Conservation (phyloP, 306 rosid genomes). For the Trichosanthes cucumerina region DNA sequence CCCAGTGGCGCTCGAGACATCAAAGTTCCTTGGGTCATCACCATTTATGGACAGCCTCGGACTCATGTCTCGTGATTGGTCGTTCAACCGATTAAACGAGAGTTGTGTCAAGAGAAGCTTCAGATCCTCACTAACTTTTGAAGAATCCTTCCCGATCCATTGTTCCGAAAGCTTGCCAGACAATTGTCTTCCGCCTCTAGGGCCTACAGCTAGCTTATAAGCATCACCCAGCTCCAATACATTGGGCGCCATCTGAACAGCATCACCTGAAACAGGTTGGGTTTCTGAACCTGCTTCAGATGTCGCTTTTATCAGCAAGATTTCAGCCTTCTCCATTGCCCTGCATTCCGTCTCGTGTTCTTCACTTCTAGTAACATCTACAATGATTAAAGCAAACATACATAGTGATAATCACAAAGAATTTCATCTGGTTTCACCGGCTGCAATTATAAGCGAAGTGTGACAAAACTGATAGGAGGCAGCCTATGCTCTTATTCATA, state of each 20-base stretch:
- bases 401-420: not conserved
- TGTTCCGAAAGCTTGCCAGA: conserved; percentile 62
- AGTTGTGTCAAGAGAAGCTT: conserved; percentile 57
- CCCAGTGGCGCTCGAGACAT: conserved; percentile 44
- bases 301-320: conserved; percentile 19
- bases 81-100: conserved; percentile 53
- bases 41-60: conserved; percentile 57
- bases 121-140: conserved; percentile 71
- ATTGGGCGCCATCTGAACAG: conserved; percentile 37
- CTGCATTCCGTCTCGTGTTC: conserved; percentile 26
- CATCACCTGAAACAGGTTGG: conserved; percentile 28
- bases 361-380: conserved; percentile 23
- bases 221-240: conserved; percentile 86
- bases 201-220: conserved; percentile 60
- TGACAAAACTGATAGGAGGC: not conserved
- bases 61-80: conserved; percentile 48
- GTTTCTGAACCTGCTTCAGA: conserved; percentile 48
- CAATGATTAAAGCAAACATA: not conserved
- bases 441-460: not conserved
- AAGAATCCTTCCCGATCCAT: conserved; percentile 70
- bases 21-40: conserved; percentile 49
- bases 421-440: not conserved
- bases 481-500: not conserved
- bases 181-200: conserved; percentile 50
- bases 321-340: conserved; percentile 27